phyloP scores from a whole-genome alignment of 176 grass and related monocot species.

The Pontederia paniculata region DNA sequence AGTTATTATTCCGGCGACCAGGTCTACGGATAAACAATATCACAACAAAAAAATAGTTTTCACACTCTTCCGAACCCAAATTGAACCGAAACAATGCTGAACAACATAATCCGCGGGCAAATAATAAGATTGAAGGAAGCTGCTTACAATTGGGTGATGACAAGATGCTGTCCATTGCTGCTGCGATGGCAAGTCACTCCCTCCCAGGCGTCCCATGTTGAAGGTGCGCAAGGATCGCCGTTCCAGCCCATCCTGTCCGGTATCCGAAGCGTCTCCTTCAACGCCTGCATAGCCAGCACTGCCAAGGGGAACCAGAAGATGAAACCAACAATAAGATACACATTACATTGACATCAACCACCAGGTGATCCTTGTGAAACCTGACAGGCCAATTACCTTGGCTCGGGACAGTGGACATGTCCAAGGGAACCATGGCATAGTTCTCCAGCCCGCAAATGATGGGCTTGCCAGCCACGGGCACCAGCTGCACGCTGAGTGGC shows the following conservation, averaged over 20 bases:
- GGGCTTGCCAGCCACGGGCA: slow-evolving; percentile 59
- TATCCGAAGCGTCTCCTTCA: slow-evolving; percentile 75
- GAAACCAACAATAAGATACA: neutral
- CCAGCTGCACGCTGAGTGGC: slow-evolving; percentile 46
- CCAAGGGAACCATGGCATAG: slow-evolving; percentile 83
- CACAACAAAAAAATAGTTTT: no score
- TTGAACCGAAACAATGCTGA: no score
- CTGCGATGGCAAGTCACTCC: slow-evolving; percentile 71
- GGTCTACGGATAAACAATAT: no score
- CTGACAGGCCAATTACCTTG: slow-evolving; percentile 38
- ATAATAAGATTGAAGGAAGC: no score
- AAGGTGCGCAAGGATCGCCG: slow-evolving; percentile 77
- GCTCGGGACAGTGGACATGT: slow-evolving; percentile 41
- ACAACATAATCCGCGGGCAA: no score
- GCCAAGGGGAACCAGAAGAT: slow-evolving; percentile 16
- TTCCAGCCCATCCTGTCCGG: slow-evolving; percentile 98
- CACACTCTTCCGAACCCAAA: no score
- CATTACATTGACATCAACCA: neutral
- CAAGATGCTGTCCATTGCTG: slow-evolving; percentile 43
- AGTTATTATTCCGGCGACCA: no score
- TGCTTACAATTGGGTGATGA: slow-evolving; percentile 76
- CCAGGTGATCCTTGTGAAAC: neutral
- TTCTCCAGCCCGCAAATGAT: slow-evolving; percentile 91
- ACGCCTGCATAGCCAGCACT: slow-evolving; percentile 70
- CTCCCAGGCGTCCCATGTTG: slow-evolving; percentile 92